Base-by-base conservation (phyloP, 495 filamentous ascomycete genomes). In the Lichenothelia convexa region DNA sequence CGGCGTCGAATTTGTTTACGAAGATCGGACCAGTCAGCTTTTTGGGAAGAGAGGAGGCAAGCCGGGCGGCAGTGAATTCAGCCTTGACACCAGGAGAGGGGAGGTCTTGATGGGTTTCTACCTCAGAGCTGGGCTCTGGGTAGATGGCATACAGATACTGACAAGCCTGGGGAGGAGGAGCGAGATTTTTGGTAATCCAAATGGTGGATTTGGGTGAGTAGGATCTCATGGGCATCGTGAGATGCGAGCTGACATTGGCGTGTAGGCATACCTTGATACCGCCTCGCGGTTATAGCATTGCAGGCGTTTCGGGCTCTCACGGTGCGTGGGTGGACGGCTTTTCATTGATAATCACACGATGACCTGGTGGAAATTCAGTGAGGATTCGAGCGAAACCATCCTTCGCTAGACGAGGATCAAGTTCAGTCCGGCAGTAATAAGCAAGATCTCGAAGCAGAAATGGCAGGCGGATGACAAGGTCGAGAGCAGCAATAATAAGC, bases 1-100 rank as follows among this genome's bases (percentile, higher is more conserved):
- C 51, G 89, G 89, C 0, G 45, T 97, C 8, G 89, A 94, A 49
- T 94, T 97, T 51, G 67, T 77, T 41, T 97, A 93, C 48, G 89
- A 94, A 42, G 86, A 95, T 54, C 64, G 64, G 18, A 79, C 78
- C 2, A 79, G 67, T 39, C 87, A 97, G 54, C 58, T 97, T 11
- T 93, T 97, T 61, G 89, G 89, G 17, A 85, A 83, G 43, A 65
- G 68, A 41, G 82, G 78, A 5, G 83, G 80, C 1, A 77, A 78
- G 44, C 58, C 63, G 26, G 78, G 77, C 6, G 80, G 78, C 2
- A 76, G 80, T 46, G 70, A 73, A 21, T 93, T 89, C 56, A 62
- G 75, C 8, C 62, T 93, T 41, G 87, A 97, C 56, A 78, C 78
- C 9, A 71, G 82, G 38, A 68, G 75, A 40, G 86, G 86, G 27